These are phyloP conservation scores for Cyclostephanos tholiformis DNA, from an alignment of 108 stramenopile genomes.

Conservation along the genomic window DNA sequence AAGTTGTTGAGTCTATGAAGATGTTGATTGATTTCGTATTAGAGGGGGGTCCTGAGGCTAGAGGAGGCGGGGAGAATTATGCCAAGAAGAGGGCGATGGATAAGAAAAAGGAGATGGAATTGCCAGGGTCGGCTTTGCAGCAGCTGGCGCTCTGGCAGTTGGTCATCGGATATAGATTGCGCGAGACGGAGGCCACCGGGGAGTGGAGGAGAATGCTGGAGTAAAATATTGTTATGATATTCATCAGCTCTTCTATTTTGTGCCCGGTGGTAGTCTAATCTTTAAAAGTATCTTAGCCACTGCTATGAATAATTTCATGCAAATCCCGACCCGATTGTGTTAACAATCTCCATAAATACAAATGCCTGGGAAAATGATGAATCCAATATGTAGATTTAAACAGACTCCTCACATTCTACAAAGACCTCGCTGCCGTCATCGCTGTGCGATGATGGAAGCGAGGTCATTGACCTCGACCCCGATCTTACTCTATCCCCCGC, in stretches of 20 bases:
- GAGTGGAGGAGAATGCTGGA: slow-evolving; percentile 81
- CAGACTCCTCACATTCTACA: slow-evolving; percentile 42
- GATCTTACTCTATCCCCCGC: slow-evolving; percentile 40
- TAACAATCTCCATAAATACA: not conserved
- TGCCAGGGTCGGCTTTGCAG: slow-evolving; percentile 84
- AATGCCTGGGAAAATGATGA: not conserved
- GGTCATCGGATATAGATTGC: slow-evolving; percentile 84
- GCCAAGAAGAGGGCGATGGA: slow-evolving; percentile 14
- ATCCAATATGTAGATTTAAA: slow-evolving; percentile 8
- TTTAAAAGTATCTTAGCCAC: not conserved
- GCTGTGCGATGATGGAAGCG: slow-evolving; percentile 29
- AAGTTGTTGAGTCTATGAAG: slow-evolving; percentile 89
- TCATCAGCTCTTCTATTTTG: not conserved
- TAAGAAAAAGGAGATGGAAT: slow-evolving; percentile 73
- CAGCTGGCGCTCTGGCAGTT: slow-evolving; percentile 91
- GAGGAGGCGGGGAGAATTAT: slow-evolving; percentile 24
- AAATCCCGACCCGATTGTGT: not conserved
- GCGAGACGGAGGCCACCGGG: slow-evolving; percentile 88
- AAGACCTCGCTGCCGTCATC: slow-evolving; percentile 57
- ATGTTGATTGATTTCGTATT: slow-evolving; percentile 85
- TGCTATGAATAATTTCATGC: not conserved
- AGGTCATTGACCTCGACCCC: slow-evolving; percentile 13
- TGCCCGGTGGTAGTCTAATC: not conserved
- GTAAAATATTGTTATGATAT: slow-evolving; percentile 4
- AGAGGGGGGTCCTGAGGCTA: slow-evolving; percentile 65